Base-by-base conservation (phyloP, 805 yeast species). In the Lipomyces spencermartinsiae region DNA sequence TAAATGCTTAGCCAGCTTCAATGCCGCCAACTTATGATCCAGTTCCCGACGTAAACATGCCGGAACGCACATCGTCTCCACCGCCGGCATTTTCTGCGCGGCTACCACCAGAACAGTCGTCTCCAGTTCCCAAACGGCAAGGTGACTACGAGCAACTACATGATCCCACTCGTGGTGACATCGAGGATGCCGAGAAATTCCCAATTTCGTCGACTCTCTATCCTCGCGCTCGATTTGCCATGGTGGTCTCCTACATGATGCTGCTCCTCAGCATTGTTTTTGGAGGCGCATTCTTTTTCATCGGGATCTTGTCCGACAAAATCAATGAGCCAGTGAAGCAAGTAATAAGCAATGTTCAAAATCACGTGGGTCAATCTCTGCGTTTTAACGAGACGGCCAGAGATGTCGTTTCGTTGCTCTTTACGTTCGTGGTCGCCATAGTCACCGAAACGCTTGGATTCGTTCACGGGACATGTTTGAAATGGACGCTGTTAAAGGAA, bases 401-500 rank as follows among this genome's bases (percentile, higher is more conserved):
- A 16, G 62, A 60, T n/a, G 25, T 51, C 12, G 46, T 33, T 5
- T 37, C 62, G 19, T 29, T 60, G 10, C 22, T 16, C n/a, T 16
- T 60, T 37, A 60, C 33, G 0, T 2, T 46, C 25, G 31, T 60
- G 39, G 62, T 60, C n/a, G 25, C 33, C 12, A 29, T 49, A 3
- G n/a, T 31, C 35, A 37, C 56, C 10, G 62, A 60, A 35, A 3
- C 39, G 7, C 39, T 60, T 16, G 62, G 57, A 14, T 60, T 37
- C 53, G 31, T 60, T 49, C 62, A 60, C 33, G 9, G 43, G 5
- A 49, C 57, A 7, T 29, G 54, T 10, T 19, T 60, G 29, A 60
- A 49, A 51, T 60, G 62, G 62, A 46, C 51, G 14, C 19, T 60
- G 39, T 56, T 60, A 29, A 12, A 33, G 46, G 46, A 46, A 14